Percentiles rank a stretch among this genome's conserved stretches.
Evolutionary conservation across 257 asterid genomes (phyloP).

Genomic region (Datura wrightii): DNA sequence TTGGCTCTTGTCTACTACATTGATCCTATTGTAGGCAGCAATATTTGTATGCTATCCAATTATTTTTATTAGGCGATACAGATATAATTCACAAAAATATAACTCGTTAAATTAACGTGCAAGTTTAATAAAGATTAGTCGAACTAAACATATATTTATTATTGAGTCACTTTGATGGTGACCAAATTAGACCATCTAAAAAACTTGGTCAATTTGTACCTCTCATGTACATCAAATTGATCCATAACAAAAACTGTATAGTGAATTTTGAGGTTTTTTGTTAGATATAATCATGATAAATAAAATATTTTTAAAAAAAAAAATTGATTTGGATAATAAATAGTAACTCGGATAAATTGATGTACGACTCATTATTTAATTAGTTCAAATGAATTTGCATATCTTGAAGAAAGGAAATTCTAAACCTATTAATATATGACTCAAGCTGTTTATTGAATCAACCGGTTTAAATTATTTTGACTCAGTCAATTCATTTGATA

Average conservation of each 20-base stretch:
- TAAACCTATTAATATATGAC: too few species aligned
- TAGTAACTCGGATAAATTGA: background rate
- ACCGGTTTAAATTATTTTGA: too few species aligned
- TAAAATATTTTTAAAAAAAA: background rate
- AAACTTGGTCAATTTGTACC: too few species aligned
- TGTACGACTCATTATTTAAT: background rate
- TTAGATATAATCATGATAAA: background rate
- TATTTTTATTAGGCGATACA: background rate
- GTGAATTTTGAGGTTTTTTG: background rate
- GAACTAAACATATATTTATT: too few species aligned
- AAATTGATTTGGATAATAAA: background rate
- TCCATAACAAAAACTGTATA: too few species aligned
- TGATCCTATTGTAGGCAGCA: background rate
- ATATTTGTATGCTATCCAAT: background rate
- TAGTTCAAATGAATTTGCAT: too few species aligned
- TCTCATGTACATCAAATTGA: too few species aligned
- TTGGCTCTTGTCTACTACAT: background rate
- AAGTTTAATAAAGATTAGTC: too few species aligned
- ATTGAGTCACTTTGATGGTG: too few species aligned
- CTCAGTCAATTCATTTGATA: too few species aligned
- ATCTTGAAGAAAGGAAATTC: too few species aligned
- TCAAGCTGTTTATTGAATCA: background rate
- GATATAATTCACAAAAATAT: background rate
- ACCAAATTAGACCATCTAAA: too few species aligned
- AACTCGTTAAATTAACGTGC: background rate